Base-by-base conservation (phyloP, 306 rosid species). In the Castanea mollissima region DNA sequence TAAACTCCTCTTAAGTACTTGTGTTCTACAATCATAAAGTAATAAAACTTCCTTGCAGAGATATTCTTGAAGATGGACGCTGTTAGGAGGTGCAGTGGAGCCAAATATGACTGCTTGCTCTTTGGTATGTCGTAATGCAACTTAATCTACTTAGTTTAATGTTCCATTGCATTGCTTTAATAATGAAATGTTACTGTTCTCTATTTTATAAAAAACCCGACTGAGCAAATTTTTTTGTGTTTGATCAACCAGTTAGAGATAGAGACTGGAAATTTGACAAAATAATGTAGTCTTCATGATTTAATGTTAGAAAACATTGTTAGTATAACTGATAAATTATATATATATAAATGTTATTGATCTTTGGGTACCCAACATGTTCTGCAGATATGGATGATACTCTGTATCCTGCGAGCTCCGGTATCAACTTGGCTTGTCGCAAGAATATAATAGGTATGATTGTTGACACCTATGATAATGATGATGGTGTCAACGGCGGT, bases 361-460 rank as follows among this genome's bases (percentile, higher is more conserved):
- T 38, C 46, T 80, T 25, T 68, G 75, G 71, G 69, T 75, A 19
- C 69, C 20, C 74, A 76, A 77, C 82, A 55, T 77, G 70, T 56
- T 49, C 9, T 44, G 44, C 91, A 93, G 98, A 93, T 84, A 86
- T 93, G 88, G 97, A 93, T 85, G 98, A 93, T 74, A 93, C 98
- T 71, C 94, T 91, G 64, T 91, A 93, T 76, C 93, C 97, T 23
- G n/a, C 87, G 86, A 89, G 95, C 87, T 77, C 88, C 46, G 95
- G 98, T 71, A 84, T 93, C 84, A 89, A 91, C 81, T 69, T 85
- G 83, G 86, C 85, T 27, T 93, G 98, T 79, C 90, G 98, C 63
- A 89, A 84, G 84, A 91, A 91, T 83, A 93, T 93, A 58, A 79
- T 79, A 90, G 95, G 97, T 89, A 83, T 62, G 74, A 2, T n/a